Conservation (phyloP, 495 filamentous ascomycete genomes). For the Tuber brumale region DNA sequence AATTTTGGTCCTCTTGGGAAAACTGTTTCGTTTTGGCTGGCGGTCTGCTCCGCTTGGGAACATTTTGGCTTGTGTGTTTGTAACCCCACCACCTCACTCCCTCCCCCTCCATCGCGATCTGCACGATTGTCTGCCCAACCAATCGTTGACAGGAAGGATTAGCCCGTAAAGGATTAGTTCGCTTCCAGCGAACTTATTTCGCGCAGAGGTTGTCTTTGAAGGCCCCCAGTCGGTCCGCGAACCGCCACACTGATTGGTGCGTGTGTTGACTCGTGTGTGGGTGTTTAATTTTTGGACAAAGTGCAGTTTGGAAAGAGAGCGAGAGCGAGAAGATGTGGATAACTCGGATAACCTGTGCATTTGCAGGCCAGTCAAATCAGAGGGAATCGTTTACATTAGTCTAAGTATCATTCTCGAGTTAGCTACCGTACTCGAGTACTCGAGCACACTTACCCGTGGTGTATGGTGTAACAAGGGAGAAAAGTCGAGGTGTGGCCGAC, state of each 20-base stretch:
- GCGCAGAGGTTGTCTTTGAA: neutral
- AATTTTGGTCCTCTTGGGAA: neutral
- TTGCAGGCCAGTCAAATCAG: neutral
- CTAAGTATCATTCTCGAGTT: too few species aligned
- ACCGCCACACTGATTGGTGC: neutral
- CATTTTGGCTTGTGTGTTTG: neutral
- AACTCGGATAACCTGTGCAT: neutral
- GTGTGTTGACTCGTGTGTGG: neutral
- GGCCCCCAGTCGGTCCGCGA: neutral
- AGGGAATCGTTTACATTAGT: neutral
- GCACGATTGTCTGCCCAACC: neutral
- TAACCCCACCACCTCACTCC: neutral
- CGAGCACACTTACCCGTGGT: neutral
- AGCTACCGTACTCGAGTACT: too few species aligned
- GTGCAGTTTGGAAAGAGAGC: neutral
- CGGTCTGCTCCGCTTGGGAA: neutral
- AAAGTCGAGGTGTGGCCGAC: neutral
- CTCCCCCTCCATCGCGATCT: neutral
- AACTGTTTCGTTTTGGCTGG: neutral
- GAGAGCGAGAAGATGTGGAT: neutral
- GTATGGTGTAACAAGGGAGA: neutral
- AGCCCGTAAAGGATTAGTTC: neutral
- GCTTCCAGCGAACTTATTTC: neutral
- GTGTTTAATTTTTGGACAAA: neutral
- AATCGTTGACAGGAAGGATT: neutral